Conservation (phyloP, 352 stramenopile genomes). For the Phytophthora niederhauseri region DNA sequence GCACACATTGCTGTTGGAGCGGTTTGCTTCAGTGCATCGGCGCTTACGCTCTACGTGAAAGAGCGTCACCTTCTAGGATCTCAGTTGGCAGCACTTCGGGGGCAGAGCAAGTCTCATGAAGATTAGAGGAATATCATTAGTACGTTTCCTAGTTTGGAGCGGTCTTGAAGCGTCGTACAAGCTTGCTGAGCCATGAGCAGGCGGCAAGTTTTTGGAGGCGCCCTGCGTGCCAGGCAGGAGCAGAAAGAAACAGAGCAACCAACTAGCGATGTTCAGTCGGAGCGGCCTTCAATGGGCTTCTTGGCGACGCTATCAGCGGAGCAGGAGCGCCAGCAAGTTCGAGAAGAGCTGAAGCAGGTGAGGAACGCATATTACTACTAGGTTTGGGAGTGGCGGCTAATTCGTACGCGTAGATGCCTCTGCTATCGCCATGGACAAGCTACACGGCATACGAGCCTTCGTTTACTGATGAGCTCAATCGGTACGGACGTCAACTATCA, state of each 20-base stretch:
- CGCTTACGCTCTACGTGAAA: slow-evolving; percentile 50
- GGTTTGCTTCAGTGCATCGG: slow-evolving; percentile 49
- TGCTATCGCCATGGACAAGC: slow-evolving; percentile 54
- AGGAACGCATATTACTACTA: neutral
- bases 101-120: slow-evolving; percentile 24
- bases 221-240: slow-evolving; percentile 17
- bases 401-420: slow-evolving; percentile 30
- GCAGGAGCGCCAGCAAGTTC: slow-evolving; percentile 18
- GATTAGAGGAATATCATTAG: slow-evolving; percentile 19
- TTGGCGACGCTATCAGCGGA: slow-evolving; percentile 50
- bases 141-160: slow-evolving; percentile 8
- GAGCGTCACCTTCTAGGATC: slow-evolving; percentile 49
- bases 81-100: slow-evolving; percentile 40
- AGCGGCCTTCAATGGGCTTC: slow-evolving; percentile 3
- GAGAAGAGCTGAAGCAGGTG: slow-evolving; percentile 36
- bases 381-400: neutral
- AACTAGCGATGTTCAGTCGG: neutral
- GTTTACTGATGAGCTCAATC: slow-evolving; percentile 57
- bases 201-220: slow-evolving; percentile 4
- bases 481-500: slow-evolving; percentile 21
- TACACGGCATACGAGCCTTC: slow-evolving; percentile 48
- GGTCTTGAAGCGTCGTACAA: slow-evolving; percentile 25
- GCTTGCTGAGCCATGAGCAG: slow-evolving; percentile 16
- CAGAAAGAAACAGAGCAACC: slow-evolving; percentile 1
- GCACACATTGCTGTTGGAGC: slow-evolving; percentile 54